phyloP scores from a whole-genome alignment of 495 filamentous ascomycete species.

The Neurospora sp. region DNA sequence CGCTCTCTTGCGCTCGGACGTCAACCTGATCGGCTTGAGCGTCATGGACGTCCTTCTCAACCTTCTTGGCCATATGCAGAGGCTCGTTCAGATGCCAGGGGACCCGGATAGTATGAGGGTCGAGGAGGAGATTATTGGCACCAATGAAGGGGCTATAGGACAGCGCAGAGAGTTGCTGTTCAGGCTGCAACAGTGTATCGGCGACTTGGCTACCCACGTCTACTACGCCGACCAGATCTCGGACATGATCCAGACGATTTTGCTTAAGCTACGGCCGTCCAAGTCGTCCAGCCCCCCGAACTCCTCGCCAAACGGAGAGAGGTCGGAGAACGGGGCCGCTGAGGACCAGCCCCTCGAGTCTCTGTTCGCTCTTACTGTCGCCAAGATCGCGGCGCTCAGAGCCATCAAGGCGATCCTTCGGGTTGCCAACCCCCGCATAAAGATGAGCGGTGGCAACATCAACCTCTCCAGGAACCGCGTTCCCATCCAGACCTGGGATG shows the following conservation, averaged over 20 bases:
- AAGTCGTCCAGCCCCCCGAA: slow-evolving; percentile 30
- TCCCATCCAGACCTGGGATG: slow-evolving; percentile 75
- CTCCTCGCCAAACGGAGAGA: slow-evolving; percentile 28
- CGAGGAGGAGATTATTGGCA: slow-evolving; percentile 17
- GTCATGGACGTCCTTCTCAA: slow-evolving; percentile 85
- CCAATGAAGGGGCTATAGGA: slow-evolving; percentile 13
- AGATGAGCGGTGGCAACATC: slow-evolving; percentile 46
- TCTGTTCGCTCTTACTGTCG: slow-evolving; percentile 64
- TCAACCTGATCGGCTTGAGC: slow-evolving; percentile 88
- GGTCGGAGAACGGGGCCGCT: slow-evolving; percentile 18
- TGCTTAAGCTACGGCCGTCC: slow-evolving; percentile 63
- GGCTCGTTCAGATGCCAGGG: slow-evolving; percentile 56
- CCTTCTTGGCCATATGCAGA: slow-evolving; percentile 67
- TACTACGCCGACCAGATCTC: slow-evolving; percentile 92
- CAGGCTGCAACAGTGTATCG: slow-evolving; percentile 66
- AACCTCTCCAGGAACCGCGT: slow-evolving; percentile 63
- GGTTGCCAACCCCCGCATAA: slow-evolving; percentile 60
- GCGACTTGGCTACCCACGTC: slow-evolving; percentile 78
- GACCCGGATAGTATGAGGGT: slow-evolving; percentile 31
- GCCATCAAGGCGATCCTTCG: slow-evolving; percentile 70
- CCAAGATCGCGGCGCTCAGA: slow-evolving; percentile 65
- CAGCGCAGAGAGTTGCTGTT: slow-evolving; percentile 47
- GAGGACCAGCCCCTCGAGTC: slow-evolving; percentile 40
- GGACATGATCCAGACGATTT: slow-evolving; percentile 76
- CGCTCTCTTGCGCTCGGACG: slow-evolving; percentile 71